Percentiles rank a stretch among this genome's conserved stretches.
These are phyloP conservation scores for Apophysomyces ossiformis DNA, from an alignment of 371 early-diverging fungal genomes.

Conservation along the genomic window DNA sequence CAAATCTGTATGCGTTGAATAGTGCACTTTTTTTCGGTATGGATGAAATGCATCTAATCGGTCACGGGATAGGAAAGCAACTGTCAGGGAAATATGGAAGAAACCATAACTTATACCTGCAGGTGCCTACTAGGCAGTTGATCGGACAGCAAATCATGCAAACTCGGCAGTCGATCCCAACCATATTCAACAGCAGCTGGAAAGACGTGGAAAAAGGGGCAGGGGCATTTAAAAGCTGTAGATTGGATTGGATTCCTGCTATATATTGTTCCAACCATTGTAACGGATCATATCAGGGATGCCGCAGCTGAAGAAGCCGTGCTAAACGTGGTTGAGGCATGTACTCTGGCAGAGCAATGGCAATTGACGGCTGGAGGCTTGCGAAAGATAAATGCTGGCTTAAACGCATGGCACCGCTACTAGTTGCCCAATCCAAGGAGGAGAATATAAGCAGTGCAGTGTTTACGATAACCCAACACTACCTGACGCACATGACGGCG, in stretches of 20 bases:
- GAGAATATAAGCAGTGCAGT: background rate
- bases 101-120: background rate
- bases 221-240: background rate
- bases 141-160: background rate
- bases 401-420: background rate
- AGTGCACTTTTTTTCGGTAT: background rate
- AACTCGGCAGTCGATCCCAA: background rate
- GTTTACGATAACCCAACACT: background rate
- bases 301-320: background rate
- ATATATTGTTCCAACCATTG: background rate
- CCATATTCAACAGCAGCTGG: background rate
- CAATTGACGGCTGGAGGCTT: background rate
- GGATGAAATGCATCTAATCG: too few relatives aligned
- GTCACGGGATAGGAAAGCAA: background rate
- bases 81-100: background rate
- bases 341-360: background rate
- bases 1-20: background rate
- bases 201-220: background rate
- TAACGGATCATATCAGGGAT: background rate
- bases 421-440: background rate
- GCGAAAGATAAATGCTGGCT: background rate
- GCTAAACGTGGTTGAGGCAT: too few relatives aligned
- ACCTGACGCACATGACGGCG: background rate
- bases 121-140: background rate
- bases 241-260: background rate